Evolutionary conservation across 2,329 filamentous ascomycete genomes (phyloP).

Genomic region (Thelonectria discophora): DNA sequence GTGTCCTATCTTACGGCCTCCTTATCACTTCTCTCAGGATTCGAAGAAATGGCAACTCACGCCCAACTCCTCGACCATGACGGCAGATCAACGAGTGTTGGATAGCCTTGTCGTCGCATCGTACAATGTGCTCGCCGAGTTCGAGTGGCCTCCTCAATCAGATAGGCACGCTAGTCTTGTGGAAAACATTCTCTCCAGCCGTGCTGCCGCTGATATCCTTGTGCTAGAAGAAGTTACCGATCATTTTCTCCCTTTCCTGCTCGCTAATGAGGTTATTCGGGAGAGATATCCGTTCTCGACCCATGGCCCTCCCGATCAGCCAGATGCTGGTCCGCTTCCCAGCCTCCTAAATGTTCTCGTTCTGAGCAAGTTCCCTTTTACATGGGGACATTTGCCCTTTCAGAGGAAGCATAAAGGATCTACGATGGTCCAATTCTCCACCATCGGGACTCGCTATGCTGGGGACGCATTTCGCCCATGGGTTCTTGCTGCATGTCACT

Average conservation of each 20-base stretch:
- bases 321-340: slow-evolving; percentile 63
- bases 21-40: slow-evolving; percentile 22
- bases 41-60: slow-evolving; percentile 20
- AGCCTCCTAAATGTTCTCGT: slow-evolving; percentile 69
- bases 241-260: slow-evolving; percentile 66
- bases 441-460: slow-evolving; percentile 23
- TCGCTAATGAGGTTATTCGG: slow-evolving; percentile 56
- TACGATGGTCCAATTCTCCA: slow-evolving; percentile 56
- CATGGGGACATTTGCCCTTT: slow-evolving; percentile 64
- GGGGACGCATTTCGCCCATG: slow-evolving; percentile 48
- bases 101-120: slow-evolving; percentile 54
- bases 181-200: slow-evolving; percentile 53
- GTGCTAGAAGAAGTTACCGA: slow-evolving; percentile 73
- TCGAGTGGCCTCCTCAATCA: slow-evolving; percentile 55
- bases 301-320: slow-evolving; percentile 63
- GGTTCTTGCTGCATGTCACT: slow-evolving; percentile 66
- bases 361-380: slow-evolving; percentile 64
- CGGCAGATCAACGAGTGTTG: slow-evolving; percentile 1
- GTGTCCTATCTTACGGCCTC: slow-evolving; percentile 10
- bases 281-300: slow-evolving; percentile 64
- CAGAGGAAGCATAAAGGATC: slow-evolving; percentile 66
- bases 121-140: slow-evolving; percentile 64
- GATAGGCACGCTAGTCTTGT: slow-evolving; percentile 55
- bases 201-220: slow-evolving; percentile 57
- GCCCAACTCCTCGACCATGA: background rate